These are phyloP conservation scores for Endotrypanum monterogeii DNA, from an alignment of 208 protist genomes.

Conservation along the genomic window DNA sequence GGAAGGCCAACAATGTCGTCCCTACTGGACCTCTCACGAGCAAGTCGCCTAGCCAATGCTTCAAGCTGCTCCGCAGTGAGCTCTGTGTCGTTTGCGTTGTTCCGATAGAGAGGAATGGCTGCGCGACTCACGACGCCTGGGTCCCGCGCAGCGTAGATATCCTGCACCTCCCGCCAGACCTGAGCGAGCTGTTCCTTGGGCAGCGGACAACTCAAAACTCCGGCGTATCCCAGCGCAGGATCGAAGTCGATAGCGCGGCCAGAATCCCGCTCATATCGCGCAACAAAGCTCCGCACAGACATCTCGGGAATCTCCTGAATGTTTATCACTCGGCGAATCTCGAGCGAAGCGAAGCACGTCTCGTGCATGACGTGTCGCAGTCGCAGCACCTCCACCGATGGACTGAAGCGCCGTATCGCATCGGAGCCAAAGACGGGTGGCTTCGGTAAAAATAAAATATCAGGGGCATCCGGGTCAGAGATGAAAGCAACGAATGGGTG, in stretches of 20 bases:
- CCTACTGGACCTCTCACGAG: constrained; percentile 30
- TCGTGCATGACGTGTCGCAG: constrained; percentile 49
- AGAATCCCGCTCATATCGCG: constrained; percentile 27
- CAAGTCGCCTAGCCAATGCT: constrained; percentile 34
- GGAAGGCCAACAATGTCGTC: constrained; percentile 60
- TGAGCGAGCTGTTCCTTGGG: constrained; percentile 61
- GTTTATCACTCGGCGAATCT: constrained; percentile 47
- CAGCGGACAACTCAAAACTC: constrained; percentile 57
- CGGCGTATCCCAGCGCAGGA: constrained; percentile 32
- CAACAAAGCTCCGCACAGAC: constrained; percentile 34
- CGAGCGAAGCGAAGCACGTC: constrained; percentile 54
- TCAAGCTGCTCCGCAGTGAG: constrained; percentile 35
- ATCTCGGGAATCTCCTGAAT: constrained; percentile 35
- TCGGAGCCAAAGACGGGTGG: constrained; percentile 49
- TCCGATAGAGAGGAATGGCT: constrained; percentile 53
- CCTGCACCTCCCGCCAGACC: constrained; percentile 60
- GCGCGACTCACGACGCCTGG: constrained; percentile 24
- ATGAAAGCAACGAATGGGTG: constrained; percentile 58
- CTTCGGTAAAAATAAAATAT: constrained; percentile 68
- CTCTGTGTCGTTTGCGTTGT: constrained; percentile 35
- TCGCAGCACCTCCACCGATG: constrained; percentile 34
- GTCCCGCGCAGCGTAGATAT: constrained; percentile 35
- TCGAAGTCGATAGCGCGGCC: constrained; percentile 40
- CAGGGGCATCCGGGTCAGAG: constrained; percentile 49
- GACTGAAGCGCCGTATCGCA: constrained; percentile 43